Conservation (phyloP, 2,329 filamentous ascomycete genomes). For the Botryosphaeria agaves region DNA sequence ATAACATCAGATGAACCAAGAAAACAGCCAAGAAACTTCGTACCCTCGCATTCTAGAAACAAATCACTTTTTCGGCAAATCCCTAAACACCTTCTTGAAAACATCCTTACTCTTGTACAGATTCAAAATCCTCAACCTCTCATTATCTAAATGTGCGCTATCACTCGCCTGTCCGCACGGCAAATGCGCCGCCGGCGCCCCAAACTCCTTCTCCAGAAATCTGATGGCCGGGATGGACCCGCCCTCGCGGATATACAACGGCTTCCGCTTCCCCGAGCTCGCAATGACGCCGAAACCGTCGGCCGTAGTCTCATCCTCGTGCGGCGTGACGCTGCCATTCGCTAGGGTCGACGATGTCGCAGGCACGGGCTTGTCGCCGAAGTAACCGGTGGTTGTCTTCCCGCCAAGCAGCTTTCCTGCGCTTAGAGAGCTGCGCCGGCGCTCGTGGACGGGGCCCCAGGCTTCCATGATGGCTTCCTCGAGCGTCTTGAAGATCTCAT, state of each 20-base stretch:
- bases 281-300: conserved; percentile 3
- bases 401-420: neutral
- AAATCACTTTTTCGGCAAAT: conserved; percentile 28
- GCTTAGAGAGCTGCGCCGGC: conserved; percentile 9
- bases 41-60: too few species aligned
- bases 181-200: conserved; percentile 76
- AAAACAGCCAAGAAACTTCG: too few species aligned
- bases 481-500: conserved; percentile 78
- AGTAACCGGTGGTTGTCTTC: conserved; percentile 4
- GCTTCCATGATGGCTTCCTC: conserved; percentile 71
- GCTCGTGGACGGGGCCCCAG: conserved; percentile 46
- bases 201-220: conserved; percentile 88
- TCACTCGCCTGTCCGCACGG: conserved; percentile 93
- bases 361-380: conserved; percentile 2
- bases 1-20: too few species aligned
- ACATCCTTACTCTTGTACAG: conserved; percentile 84
- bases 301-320: conserved; percentile 3
- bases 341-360: conserved; percentile 28
- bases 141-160: conserved; percentile 85
- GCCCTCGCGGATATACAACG: conserved; percentile 87
- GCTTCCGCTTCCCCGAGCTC: conserved; percentile 29
- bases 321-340: conserved; percentile 20
- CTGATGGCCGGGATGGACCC: conserved; percentile 89
- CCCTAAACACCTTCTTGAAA: conserved; percentile 68
- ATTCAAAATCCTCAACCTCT: conserved; percentile 76